Base-by-base conservation (phyloP, 208 protist species). In the Acanthamoeba castellanii region DNA sequence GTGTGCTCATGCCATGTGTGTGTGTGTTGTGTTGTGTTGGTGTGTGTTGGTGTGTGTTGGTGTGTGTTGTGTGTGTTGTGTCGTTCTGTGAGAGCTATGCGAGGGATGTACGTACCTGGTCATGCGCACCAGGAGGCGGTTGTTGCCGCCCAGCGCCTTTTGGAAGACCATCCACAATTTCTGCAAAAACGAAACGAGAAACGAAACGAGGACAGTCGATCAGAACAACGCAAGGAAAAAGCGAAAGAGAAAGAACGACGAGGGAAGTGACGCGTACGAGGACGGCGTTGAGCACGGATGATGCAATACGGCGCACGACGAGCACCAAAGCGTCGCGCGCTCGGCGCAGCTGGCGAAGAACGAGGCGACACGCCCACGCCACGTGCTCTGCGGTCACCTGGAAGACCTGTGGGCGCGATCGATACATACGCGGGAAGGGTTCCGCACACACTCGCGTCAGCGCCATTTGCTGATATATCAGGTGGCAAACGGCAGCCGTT, bases 81-180 rank as follows among this genome's bases (percentile, higher is more conserved):
- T 42, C 37, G 37, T 42, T 42, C 3, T 42, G 3, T 42, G 37
- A 42, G 37, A n/a, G 37, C 37, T 42, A 42, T 42, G 37, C 37
- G 37, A 42, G 37, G 37, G 3, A 18, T 55, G 50, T 18, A 0
- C 3, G 7, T 55, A 55, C 50, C 50, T 55, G 14, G 68, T 76
- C 11, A 76, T 76, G 22, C 5, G 14, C 32, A 42, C 68, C 68
- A 76, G 30, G 11, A 76, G 68, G n/a, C 30, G 22, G 18, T 76
- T 76, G 68, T 76, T 76, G 14, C 27, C 68, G 25, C 68, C 34
- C 68, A 76, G 68, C 68, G 30, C 68, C 68, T 76, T 76, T 9
- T 76, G 68, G 7, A 42, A 20, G 5, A 22, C 11, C 68, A 76
- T 0, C 68, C 68, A 76, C 34, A 76, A 6, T 13, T 76, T 6